Percentiles rank a stretch among this genome's conserved stretches.
Evolutionary conservation across 805 yeast genomes (phyloP).

Genomic region (Aciculoconidium aculeatum): DNA sequence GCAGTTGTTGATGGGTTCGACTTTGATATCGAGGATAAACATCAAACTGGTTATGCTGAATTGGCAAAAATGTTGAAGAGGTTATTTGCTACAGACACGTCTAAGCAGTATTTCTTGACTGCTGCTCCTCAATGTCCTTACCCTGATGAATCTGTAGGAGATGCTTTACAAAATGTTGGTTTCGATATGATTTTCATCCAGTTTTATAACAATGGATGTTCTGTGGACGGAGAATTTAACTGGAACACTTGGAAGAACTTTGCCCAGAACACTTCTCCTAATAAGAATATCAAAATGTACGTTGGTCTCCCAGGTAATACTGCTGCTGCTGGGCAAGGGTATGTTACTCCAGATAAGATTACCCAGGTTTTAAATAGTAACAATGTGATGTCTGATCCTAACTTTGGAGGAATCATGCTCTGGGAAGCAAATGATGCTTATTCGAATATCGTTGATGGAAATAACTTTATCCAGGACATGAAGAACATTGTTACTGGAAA

Average conservation of each 20-base stretch:
- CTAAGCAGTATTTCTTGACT: constrained; percentile 62
- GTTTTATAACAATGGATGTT: constrained; percentile 80
- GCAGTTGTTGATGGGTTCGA: constrained; percentile 27
- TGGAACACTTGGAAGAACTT: constrained; percentile 63
- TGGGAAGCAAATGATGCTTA: too few relatives aligned
- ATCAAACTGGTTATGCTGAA: constrained; percentile 26
- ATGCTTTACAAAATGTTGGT: constrained; percentile 38
- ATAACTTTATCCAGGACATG: too few relatives aligned
- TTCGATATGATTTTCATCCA: constrained; percentile 80
- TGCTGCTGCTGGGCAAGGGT: constrained; percentile 29
- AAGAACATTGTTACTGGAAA: too few relatives aligned
- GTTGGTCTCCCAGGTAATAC: constrained; percentile 30
- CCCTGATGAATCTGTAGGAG: constrained; percentile 51
- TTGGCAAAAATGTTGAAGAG: constrained; percentile 5
- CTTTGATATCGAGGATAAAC: constrained; percentile 12
- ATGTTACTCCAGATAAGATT: too few relatives aligned
- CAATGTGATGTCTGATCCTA: too few relatives aligned
- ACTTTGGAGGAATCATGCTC: too few relatives aligned
- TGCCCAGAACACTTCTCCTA: too few relatives aligned
- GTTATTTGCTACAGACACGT: constrained; percentile 10
- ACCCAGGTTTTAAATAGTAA: too few relatives aligned
- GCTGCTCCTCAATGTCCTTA: constrained; percentile 90
- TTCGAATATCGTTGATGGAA: too few relatives aligned
- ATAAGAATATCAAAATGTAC: constrained; percentile 24
- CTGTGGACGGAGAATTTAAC: constrained; percentile 43